These are phyloP conservation scores for Pharus latifolius DNA, from an alignment of 176 grass and related monocot species.

Conservation along the genomic window DNA sequence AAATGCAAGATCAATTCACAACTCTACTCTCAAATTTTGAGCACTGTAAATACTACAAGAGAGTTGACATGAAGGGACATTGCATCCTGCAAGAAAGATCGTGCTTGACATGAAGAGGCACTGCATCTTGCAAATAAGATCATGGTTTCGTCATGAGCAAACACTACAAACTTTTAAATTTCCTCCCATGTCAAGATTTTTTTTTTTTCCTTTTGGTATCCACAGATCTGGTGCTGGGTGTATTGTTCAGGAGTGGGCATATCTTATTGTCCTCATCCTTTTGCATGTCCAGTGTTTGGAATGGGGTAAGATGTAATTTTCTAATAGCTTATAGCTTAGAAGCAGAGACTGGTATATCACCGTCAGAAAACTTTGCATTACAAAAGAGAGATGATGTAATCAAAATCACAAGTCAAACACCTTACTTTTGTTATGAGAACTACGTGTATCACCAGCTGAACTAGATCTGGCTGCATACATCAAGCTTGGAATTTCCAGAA, in stretches of 20 bases:
- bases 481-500: neutral
- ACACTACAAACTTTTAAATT: neutral
- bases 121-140: neutral
- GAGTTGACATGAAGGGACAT: neutral
- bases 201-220: neutral
- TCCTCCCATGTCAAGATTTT: neutral
- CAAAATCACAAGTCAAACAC: neutral
- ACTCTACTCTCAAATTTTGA: neutral
- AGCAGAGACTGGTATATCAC: neutral
- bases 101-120: constrained; percentile 7
- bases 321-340: constrained; percentile 1
- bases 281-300: neutral
- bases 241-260: constrained; percentile 1
- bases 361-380: neutral
- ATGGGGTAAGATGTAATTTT: neutral
- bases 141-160: constrained; percentile 1
- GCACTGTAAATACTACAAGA: neutral
- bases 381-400: neutral
- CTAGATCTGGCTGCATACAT: constrained; percentile 4
- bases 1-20: neutral
- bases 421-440: neutral
- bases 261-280: neutral
- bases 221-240: constrained; percentile 1
- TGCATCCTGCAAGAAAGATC: neutral
- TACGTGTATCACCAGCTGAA: neutral